Percentiles rank a stretch among this genome's conserved stretches.
Evolutionary conservation across 2,329 filamentous ascomycete genomes (phyloP).

Genomic region (Colletotrichum trifolii): DNA sequence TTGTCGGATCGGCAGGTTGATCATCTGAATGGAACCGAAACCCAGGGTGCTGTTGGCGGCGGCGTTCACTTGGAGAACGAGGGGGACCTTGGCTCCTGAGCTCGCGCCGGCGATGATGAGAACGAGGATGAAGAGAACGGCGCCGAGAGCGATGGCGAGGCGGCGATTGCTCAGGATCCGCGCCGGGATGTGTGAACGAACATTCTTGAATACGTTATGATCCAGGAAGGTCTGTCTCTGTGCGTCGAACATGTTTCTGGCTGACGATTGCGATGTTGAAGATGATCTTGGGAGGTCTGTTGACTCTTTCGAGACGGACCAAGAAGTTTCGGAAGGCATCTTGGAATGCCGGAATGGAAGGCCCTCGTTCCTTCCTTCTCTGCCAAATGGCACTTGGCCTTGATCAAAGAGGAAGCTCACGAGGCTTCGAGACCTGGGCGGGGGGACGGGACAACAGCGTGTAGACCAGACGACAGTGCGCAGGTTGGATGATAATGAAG

Average conservation of each 20-base stretch:
- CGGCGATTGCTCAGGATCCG: slow-evolving; percentile 21
- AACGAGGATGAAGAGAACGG: neutral
- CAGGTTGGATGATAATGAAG: no score
- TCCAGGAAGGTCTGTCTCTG: slow-evolving; percentile 14
- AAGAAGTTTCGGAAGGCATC: slow-evolving; percentile 4
- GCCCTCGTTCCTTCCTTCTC: neutral
- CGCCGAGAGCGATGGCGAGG: neutral
- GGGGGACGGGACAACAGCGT: no score
- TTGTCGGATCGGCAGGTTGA: slow-evolving; percentile 41
- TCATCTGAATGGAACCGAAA: slow-evolving; percentile 40
- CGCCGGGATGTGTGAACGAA: neutral
- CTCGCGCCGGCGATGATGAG: slow-evolving; percentile 1
- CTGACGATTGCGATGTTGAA: slow-evolving; percentile 16
- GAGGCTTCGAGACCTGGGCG: no score
- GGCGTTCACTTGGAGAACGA: slow-evolving; percentile 16
- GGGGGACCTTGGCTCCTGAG: neutral
- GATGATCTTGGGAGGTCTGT: slow-evolving; percentile 15
- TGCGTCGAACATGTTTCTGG: neutral
- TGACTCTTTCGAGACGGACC: slow-evolving; percentile 6
- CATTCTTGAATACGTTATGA: slow-evolving; percentile 3
- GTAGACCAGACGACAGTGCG: no score
- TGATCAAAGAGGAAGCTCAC: no score
- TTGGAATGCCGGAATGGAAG: neutral
- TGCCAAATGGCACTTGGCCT: no score
- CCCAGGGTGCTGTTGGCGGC: slow-evolving; percentile 43